phyloP scores from a whole-genome alignment of 176 grass and related monocot genomes.

The Avena sativa region DNA sequence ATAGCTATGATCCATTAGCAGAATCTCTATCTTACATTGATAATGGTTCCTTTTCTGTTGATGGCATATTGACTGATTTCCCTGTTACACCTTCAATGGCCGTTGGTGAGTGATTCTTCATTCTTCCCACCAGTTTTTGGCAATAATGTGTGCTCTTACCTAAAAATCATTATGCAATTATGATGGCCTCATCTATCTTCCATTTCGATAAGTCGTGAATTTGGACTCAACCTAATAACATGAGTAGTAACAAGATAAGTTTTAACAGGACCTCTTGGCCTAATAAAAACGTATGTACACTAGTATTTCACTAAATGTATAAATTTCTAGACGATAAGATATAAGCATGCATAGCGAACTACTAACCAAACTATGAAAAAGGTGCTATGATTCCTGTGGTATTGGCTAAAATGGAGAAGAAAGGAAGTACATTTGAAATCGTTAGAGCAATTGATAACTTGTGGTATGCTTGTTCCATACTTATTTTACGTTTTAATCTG shows the following conservation, averaged over 20 bases:
- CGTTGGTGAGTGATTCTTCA: constrained; percentile 58
- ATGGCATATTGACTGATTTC: constrained; percentile 90
- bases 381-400: background rate
- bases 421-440: background rate
- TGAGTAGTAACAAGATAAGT: background rate
- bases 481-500: constrained; percentile 22
- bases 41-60: constrained; percentile 84
- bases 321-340: background rate
- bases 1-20: constrained; percentile 84
- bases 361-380: background rate
- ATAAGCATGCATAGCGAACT: background rate
- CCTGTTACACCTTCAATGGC: constrained; percentile 79
- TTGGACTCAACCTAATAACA: background rate
- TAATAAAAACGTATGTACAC: background rate
- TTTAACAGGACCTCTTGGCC: background rate
- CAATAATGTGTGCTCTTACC: background rate
- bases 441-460: background rate
- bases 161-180: background rate
- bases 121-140: constrained; percentile 11
- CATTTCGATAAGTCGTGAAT: background rate
- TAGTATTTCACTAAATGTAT: background rate
- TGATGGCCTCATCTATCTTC: constrained; percentile 14
- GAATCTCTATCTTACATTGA: constrained; percentile 84
- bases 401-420: background rate
- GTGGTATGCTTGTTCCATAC: constrained; percentile 3